These are phyloP conservation scores for Annulohypoxylon bovei DNA, from an alignment of 495 filamentous ascomycete species.

Conservation along the genomic window DNA sequence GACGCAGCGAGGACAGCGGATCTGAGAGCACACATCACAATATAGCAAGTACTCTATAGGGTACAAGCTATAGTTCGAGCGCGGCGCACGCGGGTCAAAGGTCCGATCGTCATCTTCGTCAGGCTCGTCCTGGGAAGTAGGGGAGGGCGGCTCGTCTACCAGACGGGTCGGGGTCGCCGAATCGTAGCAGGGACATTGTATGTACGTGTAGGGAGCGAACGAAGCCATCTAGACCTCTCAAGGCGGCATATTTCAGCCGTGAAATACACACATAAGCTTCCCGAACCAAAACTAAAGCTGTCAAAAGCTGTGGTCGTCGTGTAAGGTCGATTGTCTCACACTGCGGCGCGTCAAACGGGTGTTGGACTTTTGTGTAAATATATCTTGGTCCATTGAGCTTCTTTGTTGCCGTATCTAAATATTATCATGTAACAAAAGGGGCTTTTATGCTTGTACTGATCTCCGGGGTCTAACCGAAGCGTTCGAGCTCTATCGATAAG, in stretches of 20 bases:
- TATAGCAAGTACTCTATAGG: conserved; percentile 94
- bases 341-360: not conserved
- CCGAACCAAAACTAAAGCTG: not conserved
- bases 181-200: conserved; percentile 91
- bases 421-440: not conserved
- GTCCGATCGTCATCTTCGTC: conserved; percentile 79
- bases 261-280: not conserved
- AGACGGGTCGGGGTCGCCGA: conserved; percentile 54
- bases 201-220: conserved; percentile 87
- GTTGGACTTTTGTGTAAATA: not conserved
- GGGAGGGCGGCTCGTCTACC: conserved; percentile 51
- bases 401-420: not conserved
- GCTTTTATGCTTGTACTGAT: not conserved
- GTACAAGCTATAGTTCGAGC: conserved; percentile 89
- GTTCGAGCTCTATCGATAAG: conserved; percentile 8
- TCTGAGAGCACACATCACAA: conserved; percentile 96
- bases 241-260: conserved; percentile 42
- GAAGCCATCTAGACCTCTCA: conserved; percentile 67
- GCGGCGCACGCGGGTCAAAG: conserved; percentile 84
- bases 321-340: not conserved
- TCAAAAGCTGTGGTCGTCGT: not conserved
- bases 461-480: not conserved
- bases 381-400: not conserved
- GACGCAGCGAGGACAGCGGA: conserved; percentile 91
- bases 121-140: conserved; percentile 51